Percentiles rank a stretch among this genome's conserved stretches.
Evolutionary conservation across 768 basidiomycete genomes (phyloP).

Genomic region (Mrakia blollopis): DNA sequence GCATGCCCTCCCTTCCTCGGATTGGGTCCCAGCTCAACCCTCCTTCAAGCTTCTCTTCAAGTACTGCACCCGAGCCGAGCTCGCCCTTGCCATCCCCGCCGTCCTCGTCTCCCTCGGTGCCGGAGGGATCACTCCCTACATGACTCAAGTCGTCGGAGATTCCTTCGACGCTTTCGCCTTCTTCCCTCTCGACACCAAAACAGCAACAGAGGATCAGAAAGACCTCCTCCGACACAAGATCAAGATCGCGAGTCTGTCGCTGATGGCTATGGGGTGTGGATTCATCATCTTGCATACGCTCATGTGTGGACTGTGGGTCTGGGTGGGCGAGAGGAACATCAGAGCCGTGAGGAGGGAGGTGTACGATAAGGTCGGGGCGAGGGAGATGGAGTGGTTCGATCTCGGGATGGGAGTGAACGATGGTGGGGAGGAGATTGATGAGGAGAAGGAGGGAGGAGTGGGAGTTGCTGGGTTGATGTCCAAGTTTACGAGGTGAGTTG

Average conservation of each 20-base stretch:
- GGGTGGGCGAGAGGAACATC: slow-evolving; percentile 75
- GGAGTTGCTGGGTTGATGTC: slow-evolving; percentile 91
- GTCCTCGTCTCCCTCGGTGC: slow-evolving; percentile 57
- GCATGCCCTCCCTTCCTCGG: neutral
- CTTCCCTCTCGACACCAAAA: slow-evolving; percentile 48
- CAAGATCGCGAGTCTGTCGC: slow-evolving; percentile 38
- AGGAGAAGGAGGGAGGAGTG: slow-evolving; percentile 50
- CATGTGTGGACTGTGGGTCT: slow-evolving; percentile 77
- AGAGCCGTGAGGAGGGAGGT: slow-evolving; percentile 62
- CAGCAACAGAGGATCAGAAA: slow-evolving; percentile 38
- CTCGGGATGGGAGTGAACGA: slow-evolving; percentile 55
- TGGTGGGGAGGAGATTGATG: slow-evolving; percentile 35
- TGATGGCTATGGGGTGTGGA: slow-evolving; percentile 41
- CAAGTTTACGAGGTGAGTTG: slow-evolving; percentile 70
- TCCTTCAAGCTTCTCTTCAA: slow-evolving; percentile 64
- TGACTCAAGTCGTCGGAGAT: slow-evolving; percentile 74
- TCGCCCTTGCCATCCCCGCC: slow-evolving; percentile 62
- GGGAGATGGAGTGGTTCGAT: slow-evolving; percentile 90
- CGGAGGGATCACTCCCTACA: slow-evolving; percentile 73
- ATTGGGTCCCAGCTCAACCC: slow-evolving; percentile 47
- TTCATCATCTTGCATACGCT: slow-evolving; percentile 62
- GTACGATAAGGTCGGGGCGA: slow-evolving; percentile 60
- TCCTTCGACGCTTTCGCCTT: slow-evolving; percentile 67
- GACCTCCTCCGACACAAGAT: slow-evolving; percentile 36
- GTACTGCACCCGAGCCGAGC: slow-evolving; percentile 57